These are phyloP conservation scores for Entomortierella chlamydospora DNA, from an alignment of 192 early-diverging fungal species.

Conservation along the genomic window DNA sequence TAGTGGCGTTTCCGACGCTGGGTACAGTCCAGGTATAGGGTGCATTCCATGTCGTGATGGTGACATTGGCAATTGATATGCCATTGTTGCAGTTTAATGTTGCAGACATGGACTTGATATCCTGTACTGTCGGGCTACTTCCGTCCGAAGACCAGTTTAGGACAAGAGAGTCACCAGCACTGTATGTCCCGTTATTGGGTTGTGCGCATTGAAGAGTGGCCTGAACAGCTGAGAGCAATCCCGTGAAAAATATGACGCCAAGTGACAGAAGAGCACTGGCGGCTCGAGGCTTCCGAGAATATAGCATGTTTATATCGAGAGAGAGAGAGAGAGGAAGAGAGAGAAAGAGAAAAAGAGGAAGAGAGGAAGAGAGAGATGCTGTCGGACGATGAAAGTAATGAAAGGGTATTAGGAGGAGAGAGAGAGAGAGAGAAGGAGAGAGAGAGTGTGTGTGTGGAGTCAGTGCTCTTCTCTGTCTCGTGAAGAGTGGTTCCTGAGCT, in stretches of 20 bases:
- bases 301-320: neutral
- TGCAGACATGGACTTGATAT: slow-evolving; percentile 11
- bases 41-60: neutral
- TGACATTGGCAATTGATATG: neutral
- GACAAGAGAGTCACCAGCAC: slow-evolving; percentile 10
- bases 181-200: slow-evolving; percentile 15
- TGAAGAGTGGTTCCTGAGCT: too few species aligned
- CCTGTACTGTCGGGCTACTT: neutral
- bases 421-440: neutral
- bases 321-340: neutral
- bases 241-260: neutral
- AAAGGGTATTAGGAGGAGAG: neutral
- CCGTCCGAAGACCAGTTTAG: slow-evolving; percentile 13
- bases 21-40: slow-evolving; percentile 18
- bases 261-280: neutral
- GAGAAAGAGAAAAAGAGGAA: neutral
- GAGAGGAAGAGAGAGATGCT: neutral
- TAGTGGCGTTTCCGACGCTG: slow-evolving; percentile 34
- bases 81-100: slow-evolving; percentile 22
- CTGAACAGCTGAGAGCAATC: slow-evolving; percentile 2
- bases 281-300: too few species aligned
- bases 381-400: too few species aligned
- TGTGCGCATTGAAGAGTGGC: slow-evolving; percentile 6
- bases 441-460: neutral
- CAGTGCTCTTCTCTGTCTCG: too few species aligned